phyloP scores from a whole-genome alignment of 2,329 filamentous ascomycete species.

The Diaporthe sp. region DNA sequence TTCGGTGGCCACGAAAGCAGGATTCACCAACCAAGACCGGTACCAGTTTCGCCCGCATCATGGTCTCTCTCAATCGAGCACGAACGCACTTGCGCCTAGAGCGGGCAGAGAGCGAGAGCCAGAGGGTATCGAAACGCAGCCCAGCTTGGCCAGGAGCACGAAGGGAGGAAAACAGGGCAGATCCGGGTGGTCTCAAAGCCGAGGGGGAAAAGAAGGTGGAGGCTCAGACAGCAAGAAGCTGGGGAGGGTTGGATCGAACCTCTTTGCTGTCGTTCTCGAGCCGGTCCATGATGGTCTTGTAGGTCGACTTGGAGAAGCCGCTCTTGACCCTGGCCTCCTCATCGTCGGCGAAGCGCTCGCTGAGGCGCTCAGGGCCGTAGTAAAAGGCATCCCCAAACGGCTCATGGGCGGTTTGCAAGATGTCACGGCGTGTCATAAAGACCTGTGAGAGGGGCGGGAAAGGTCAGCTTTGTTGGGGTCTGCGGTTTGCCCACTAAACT shows the following conservation, averaged over 20 bases:
- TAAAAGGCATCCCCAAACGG: slow-evolving; percentile 98
- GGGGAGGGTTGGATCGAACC: slow-evolving; percentile 64
- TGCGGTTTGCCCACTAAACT: slow-evolving; percentile 6
- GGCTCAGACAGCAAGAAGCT: slow-evolving; percentile 38
- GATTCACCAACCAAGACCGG: slow-evolving; percentile 7
- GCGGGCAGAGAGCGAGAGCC: background rate
- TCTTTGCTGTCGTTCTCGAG: slow-evolving; percentile 80
- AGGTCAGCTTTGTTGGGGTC: slow-evolving; percentile 3
- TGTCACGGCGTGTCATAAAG: slow-evolving; percentile 93
- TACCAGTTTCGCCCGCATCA: background rate
- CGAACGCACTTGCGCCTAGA: slow-evolving; percentile 23
- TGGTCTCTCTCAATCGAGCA: background rate
- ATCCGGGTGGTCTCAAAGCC: background rate
- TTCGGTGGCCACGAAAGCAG: slow-evolving; percentile 10
- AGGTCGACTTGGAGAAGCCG: slow-evolving; percentile 79
- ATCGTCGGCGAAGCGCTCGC: slow-evolving; percentile 82
- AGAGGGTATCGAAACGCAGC: slow-evolving; percentile 6
- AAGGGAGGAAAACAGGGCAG: background rate
- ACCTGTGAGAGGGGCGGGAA: slow-evolving; percentile 68
- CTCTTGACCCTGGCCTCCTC: slow-evolving; percentile 66
- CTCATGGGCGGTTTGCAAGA: slow-evolving; percentile 88
- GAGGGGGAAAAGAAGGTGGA: slow-evolving; percentile 42
- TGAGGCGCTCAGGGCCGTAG: slow-evolving; percentile 90
- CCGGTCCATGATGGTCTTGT: slow-evolving; percentile 81
- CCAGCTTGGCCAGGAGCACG: background rate